These are phyloP conservation scores for Suillus sp. DNA, from an alignment of 768 basidiomycete species.

Conservation along the genomic window DNA sequence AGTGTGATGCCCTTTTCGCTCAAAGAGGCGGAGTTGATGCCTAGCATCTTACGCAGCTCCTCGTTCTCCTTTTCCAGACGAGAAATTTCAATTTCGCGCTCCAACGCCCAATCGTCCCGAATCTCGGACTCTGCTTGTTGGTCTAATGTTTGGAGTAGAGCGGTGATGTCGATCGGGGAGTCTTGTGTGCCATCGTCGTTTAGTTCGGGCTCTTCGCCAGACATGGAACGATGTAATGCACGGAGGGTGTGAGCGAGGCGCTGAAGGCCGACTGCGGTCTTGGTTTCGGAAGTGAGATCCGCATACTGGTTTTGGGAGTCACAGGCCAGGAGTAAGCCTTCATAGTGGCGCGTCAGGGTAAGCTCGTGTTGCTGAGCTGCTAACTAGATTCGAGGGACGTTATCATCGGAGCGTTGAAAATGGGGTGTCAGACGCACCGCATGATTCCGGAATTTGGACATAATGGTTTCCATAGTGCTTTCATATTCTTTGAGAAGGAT, in stretches of 20 bases:
- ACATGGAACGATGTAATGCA: constrained; percentile 69
- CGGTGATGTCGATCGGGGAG: constrained; percentile 43
- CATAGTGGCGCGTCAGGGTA: constrained; percentile 88
- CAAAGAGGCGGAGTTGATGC: constrained; percentile 65
- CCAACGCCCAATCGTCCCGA: constrained; percentile 80
- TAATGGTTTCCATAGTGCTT: constrained; percentile 90
- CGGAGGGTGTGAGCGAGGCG: constrained; percentile 72
- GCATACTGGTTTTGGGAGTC: constrained; percentile 57
- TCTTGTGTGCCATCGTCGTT: constrained; percentile 31
- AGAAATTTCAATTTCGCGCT: constrained; percentile 84
- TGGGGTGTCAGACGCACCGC: constrained; percentile 58
- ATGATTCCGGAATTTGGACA: constrained; percentile 93
- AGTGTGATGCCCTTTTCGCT: constrained; percentile 53
- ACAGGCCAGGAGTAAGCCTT: constrained; percentile 69
- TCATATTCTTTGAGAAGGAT: constrained; percentile 93
- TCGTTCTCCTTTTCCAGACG: constrained; percentile 85
- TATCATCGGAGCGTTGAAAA: constrained; percentile 15
- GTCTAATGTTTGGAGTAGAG: constrained; percentile 47
- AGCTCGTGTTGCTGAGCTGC: constrained; percentile 93
- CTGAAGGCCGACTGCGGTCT: constrained; percentile 66
- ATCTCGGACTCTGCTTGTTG: constrained; percentile 40
- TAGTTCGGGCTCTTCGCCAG: constrained; percentile 53
- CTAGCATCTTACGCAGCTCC: constrained; percentile 70
- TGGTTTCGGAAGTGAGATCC: constrained; percentile 60
- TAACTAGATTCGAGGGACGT: constrained; percentile 47